These are phyloP conservation scores for Toxicodendron radicans DNA, from an alignment of 345 rosid genomes.

Conservation along the genomic window DNA sequence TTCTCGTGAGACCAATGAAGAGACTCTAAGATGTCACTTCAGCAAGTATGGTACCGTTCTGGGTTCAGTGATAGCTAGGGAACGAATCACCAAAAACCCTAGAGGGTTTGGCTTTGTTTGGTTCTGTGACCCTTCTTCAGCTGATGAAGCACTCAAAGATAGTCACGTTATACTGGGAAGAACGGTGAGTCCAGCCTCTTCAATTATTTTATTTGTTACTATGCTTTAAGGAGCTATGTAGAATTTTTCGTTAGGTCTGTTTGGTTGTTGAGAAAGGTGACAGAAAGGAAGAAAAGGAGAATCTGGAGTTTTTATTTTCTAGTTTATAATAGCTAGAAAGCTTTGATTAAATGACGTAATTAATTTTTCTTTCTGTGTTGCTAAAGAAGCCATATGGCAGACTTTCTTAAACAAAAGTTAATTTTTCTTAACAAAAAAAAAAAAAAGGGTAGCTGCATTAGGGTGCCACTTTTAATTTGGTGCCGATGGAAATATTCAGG, in stretches of 20 bases:
- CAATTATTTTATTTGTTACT: background rate
- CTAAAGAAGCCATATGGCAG: background rate
- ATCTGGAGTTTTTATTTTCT: background rate
- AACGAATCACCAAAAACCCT: slow-evolving; percentile 38
- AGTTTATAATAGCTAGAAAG: background rate
- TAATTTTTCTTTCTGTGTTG: background rate
- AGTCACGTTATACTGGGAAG: slow-evolving; percentile 68
- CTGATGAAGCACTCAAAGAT: slow-evolving; percentile 54
- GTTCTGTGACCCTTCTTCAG: slow-evolving; percentile 51
- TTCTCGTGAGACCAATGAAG: slow-evolving; percentile 60
- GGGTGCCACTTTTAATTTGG: background rate
- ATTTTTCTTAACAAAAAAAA: background rate
- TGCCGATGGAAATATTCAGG: background rate
- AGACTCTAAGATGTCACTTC: slow-evolving; percentile 53
- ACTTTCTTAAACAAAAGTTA: background rate
- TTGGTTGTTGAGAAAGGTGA: slow-evolving; percentile 6
- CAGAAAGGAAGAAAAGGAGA: background rate
- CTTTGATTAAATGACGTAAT: background rate
- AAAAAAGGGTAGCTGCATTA: background rate
- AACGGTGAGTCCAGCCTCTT: slow-evolving; percentile 48
- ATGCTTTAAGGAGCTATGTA: background rate
- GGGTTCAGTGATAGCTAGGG: slow-evolving; percentile 52
- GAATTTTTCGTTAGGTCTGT: slow-evolving; percentile 1
- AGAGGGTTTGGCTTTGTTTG: slow-evolving; percentile 79
- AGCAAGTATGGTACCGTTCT: slow-evolving; percentile 62